These are phyloP conservation scores for Sporothrix schenckii DNA, from an alignment of 2,329 filamentous ascomycete species.

Conservation along the genomic window DNA sequence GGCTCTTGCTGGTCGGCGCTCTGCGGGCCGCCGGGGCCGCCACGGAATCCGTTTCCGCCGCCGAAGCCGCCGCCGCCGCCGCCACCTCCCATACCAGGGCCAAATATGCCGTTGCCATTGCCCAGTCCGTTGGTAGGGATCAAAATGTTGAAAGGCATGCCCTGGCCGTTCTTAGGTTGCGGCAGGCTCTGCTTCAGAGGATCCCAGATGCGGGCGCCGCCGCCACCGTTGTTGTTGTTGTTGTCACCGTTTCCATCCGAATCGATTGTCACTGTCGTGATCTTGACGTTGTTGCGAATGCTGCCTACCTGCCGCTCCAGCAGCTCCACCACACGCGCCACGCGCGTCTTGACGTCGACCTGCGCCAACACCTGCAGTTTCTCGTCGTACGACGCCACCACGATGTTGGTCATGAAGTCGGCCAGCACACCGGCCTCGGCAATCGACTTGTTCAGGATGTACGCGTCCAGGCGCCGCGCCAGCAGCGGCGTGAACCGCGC, in stretches of 20 bases:
- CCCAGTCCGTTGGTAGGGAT: slow-evolving; percentile 36
- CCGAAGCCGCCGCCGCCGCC: slow-evolving; percentile 42
- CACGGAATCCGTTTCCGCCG: slow-evolving; percentile 42
- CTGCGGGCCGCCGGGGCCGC: slow-evolving; percentile 34
- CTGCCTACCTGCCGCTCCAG: slow-evolving; percentile 78
- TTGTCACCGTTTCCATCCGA: slow-evolving; percentile 56
- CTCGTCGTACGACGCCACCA: slow-evolving; percentile 86
- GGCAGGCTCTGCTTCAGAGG: slow-evolving; percentile 42
- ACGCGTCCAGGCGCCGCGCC: slow-evolving; percentile 81
- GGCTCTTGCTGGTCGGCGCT: slow-evolving; percentile 62
- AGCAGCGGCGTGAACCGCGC: slow-evolving; percentile 78
- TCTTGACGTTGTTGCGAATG: slow-evolving; percentile 85
- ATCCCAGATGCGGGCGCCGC: slow-evolving; percentile 39
- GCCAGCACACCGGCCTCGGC: slow-evolving; percentile 82
- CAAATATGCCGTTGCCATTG: slow-evolving; percentile 42
- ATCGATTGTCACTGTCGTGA: slow-evolving; percentile 71
- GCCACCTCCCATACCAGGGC: slow-evolving; percentile 39
- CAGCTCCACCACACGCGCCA: slow-evolving; percentile 81
- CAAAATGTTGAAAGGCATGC: slow-evolving; percentile 30
- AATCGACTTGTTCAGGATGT: slow-evolving; percentile 80
- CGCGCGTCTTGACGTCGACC: slow-evolving; percentile 73
- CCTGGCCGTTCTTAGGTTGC: slow-evolving; percentile 14
- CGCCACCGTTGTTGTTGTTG: slow-evolving; percentile 53
- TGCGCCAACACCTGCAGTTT: slow-evolving; percentile 86
- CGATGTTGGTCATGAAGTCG: slow-evolving; percentile 94